A percentile compares a stretch with the other conserved stretches of the same genome.
Evolutionary conservation across 306 rosid genomes (phyloP).

Genomic region (Erythrophleum fordii): DNA sequence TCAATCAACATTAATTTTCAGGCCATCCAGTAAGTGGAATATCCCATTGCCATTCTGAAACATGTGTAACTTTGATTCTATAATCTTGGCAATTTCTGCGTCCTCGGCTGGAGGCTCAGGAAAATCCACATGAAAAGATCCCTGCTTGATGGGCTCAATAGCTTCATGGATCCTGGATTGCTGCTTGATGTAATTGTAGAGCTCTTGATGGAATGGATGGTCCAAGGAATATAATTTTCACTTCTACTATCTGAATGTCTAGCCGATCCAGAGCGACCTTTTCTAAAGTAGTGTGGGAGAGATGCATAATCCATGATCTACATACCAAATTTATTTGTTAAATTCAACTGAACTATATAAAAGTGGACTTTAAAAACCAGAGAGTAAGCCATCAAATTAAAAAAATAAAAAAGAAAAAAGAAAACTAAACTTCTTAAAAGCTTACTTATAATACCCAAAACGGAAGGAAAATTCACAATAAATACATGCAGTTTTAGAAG

Average conservation of each 20-base stretch:
- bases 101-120: constrained; percentile 68
- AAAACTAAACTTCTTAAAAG: too few relatives aligned
- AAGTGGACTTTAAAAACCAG: constrained; percentile 4
- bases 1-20: constrained; percentile 52
- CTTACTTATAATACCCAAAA: too few relatives aligned
- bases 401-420: too few relatives aligned
- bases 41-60: constrained; percentile 50
- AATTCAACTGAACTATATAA: constrained; percentile 16
- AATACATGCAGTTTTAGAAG: too few relatives aligned
- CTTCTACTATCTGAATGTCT: constrained; percentile 51
- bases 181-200: constrained; percentile 72
- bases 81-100: constrained; percentile 57
- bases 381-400: background rate
- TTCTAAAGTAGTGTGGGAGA: constrained; percentile 83
- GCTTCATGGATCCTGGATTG: constrained; percentile 55
- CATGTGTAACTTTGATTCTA: constrained; percentile 70
- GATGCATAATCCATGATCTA: constrained; percentile 84
- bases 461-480: too few relatives aligned
- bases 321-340: constrained; percentile 37
- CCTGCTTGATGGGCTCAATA: constrained; percentile 65
- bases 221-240: constrained; percentile 77
- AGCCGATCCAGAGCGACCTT: constrained; percentile 75
- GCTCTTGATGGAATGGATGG: constrained; percentile 86
- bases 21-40: constrained; percentile 45
- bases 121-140: constrained; percentile 82